Conservation (phyloP, 805 yeast genomes). For the Pichia occidentalis region DNA sequence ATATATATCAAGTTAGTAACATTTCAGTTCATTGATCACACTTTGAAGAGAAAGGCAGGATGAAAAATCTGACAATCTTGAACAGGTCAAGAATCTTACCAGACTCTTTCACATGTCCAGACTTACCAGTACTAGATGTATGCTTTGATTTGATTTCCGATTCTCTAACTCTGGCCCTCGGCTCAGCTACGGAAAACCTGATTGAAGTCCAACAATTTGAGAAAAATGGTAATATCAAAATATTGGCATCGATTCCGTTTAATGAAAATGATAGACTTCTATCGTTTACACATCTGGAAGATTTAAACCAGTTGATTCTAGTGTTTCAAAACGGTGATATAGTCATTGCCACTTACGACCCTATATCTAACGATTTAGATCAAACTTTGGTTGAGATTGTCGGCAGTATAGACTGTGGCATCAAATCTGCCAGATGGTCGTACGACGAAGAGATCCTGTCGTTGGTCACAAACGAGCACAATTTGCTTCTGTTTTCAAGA, state of each 20-base stretch:
- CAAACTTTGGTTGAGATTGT: conserved; percentile 64
- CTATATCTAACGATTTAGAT: conserved; percentile 37
- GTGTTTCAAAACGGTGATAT: conserved; percentile 75
- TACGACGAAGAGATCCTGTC: conserved; percentile 84
- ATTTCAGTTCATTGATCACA: not conserved
- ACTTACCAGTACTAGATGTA: conserved; percentile 45
- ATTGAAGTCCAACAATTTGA: conserved; percentile 73
- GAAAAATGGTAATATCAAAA: conserved; percentile 52
- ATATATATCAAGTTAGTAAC: not conserved
- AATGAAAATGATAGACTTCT: conserved; percentile 38
- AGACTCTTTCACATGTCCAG: conserved; percentile 57
- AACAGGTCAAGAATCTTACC: conserved; percentile 50
- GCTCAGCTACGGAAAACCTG: conserved; percentile 44
- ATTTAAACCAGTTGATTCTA: conserved; percentile 56
- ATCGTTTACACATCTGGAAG: conserved; percentile 64
- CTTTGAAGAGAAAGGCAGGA: conserved; percentile 7
- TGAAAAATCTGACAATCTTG: conserved; percentile 33
- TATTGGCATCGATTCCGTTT: conserved; percentile 57
- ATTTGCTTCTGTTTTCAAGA: conserved; percentile 62
- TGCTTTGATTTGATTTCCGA: conserved; percentile 71
- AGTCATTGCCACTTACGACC: conserved; percentile 56
- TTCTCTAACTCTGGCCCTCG: conserved; percentile 59
- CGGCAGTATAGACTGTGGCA: conserved; percentile 76
- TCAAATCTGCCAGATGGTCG: conserved; percentile 76
- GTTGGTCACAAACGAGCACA: conserved; percentile 55